phyloP scores from a whole-genome alignment of 352 stramenopile species.

The Pythium vanterpoolii region DNA sequence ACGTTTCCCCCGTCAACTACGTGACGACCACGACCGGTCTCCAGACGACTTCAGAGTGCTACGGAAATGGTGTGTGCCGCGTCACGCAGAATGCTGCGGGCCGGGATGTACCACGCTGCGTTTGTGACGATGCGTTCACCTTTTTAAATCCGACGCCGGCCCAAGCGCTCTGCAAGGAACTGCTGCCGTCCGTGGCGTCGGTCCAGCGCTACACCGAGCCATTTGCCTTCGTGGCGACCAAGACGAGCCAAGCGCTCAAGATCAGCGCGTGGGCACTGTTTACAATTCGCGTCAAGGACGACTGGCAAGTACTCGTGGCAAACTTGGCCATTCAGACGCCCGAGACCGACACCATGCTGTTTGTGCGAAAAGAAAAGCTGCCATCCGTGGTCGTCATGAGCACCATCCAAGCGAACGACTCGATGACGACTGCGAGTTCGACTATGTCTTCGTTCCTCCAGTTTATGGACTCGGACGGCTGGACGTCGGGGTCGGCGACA shows the following conservation, averaged over 20 bases:
- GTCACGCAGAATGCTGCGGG: constrained; percentile 24
- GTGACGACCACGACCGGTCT: too few relatives aligned
- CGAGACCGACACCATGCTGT: constrained; percentile 70
- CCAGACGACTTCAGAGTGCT: too few relatives aligned
- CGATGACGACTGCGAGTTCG: neutral
- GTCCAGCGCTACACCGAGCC: constrained; percentile 49
- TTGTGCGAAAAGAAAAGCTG: constrained; percentile 63
- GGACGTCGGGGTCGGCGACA: constrained; percentile 32
- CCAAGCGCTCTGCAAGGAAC: constrained; percentile 59
- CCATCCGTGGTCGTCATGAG: constrained; percentile 27
- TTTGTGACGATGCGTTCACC: constrained; percentile 62
- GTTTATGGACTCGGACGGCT: constrained; percentile 48
- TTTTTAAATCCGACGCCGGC: constrained; percentile 38
- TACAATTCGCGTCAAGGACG: constrained; percentile 48
- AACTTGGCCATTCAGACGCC: constrained; percentile 32
- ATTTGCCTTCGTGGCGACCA: constrained; percentile 37
- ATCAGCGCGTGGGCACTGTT: constrained; percentile 60
- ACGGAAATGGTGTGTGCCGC: constrained; percentile 65
- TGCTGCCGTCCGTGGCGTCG: constrained; percentile 54
- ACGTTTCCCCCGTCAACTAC: too few relatives aligned
- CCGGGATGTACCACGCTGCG: constrained; percentile 35
- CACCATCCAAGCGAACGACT: neutral
- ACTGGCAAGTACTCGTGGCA: constrained; percentile 57
- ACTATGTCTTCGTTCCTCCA: constrained; percentile 33
- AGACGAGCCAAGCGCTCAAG: constrained; percentile 43